These are phyloP conservation scores for Cutaneotrichosporon mucoides DNA, from an alignment of 1,284 basidiomycete genomes.

Conservation along the genomic window DNA sequence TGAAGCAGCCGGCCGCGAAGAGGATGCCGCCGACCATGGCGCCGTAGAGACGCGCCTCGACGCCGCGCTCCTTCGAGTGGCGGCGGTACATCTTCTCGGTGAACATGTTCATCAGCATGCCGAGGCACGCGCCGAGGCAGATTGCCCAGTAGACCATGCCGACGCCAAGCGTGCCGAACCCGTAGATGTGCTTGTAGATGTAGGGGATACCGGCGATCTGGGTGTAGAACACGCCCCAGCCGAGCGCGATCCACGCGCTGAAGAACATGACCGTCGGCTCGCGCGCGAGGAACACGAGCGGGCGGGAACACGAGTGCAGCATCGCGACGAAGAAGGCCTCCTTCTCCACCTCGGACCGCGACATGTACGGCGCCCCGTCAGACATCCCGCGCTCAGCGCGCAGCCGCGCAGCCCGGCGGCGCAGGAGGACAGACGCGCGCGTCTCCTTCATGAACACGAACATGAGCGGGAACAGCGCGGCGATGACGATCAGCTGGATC, in stretches of 20 bases:
- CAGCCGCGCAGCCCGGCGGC: constrained; percentile 33
- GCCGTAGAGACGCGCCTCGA: constrained; percentile 68
- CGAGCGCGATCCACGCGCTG: constrained; percentile 69
- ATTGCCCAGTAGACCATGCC: constrained; percentile 62
- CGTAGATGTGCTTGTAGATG: constrained; percentile 60
- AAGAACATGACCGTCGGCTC: constrained; percentile 73
- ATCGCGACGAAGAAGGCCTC: constrained; percentile 34
- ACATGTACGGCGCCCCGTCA: constrained; percentile 44
- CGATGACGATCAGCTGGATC: constrained; percentile 58
- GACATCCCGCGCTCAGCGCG: constrained; percentile 36
- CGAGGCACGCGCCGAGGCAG: constrained; percentile 59
- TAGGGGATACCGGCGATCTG: constrained; percentile 64
- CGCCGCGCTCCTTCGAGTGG: constrained; percentile 56
- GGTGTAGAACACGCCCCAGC: constrained; percentile 72
- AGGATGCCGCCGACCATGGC: constrained; percentile 63
- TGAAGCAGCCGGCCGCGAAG: constrained; percentile 62
- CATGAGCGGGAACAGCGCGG: constrained; percentile 35
- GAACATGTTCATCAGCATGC: constrained; percentile 58
- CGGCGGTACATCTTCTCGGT: constrained; percentile 66
- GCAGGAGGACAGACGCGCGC: constrained; percentile 41
- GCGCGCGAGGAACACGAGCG: constrained; percentile 58
- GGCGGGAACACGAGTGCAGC: constrained; percentile 33
- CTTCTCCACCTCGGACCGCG: constrained; percentile 44
- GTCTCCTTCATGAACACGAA: constrained; percentile 44
- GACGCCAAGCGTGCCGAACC: constrained; percentile 61